Evolutionary conservation across 140 eudicot genomes (phyloP).

Genomic region (Oenanthe javanica): DNA sequence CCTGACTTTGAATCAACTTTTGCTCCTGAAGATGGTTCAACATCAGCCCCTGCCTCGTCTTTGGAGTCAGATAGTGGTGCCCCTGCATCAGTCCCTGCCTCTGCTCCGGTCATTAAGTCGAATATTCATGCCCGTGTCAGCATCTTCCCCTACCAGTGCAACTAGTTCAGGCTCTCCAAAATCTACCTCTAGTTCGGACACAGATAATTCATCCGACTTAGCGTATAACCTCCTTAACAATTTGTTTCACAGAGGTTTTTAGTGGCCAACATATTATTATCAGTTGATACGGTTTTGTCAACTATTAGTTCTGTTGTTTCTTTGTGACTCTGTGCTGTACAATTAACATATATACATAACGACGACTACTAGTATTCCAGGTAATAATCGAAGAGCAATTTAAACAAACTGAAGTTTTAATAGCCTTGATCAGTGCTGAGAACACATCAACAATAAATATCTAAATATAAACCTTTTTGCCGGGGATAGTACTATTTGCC

Average conservation of each 20-base stretch:
- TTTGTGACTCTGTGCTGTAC: background rate
- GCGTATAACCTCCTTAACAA: background rate
- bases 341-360: background rate
- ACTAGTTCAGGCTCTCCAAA: background rate
- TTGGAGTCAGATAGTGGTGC: background rate
- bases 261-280: background rate
- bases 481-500: no score
- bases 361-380: background rate
- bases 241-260: background rate
- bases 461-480: background rate
- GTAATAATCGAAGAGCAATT: no score
- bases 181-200: background rate
- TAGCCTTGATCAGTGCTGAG: background rate
- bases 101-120: background rate
- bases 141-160: background rate
- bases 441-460: no score
- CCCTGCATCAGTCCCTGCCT: background rate
- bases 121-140: background rate
- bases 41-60: background rate
- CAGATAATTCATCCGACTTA: background rate
- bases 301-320: background rate
- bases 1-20: background rate
- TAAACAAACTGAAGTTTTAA: background rate
- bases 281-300: background rate
- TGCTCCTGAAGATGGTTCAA: background rate